Evolutionary conservation across 768 basidiomycete species (phyloP), one percentile per base, ranked within the genome.

Genomic region (Phanerochaete sordida): DNA sequence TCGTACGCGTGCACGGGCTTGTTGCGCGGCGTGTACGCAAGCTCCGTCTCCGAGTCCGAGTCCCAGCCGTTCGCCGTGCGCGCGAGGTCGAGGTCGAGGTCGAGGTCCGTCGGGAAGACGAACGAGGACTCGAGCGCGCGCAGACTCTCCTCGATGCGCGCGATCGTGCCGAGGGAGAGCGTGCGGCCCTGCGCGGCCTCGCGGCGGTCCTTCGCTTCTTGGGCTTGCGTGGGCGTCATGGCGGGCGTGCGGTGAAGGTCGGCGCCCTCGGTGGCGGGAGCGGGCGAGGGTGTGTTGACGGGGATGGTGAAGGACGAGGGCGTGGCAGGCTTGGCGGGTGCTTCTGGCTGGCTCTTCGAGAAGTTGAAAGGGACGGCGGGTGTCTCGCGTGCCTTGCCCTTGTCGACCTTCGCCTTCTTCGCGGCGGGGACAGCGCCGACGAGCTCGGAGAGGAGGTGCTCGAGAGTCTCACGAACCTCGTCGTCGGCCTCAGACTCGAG

Each of bases 1-100:
- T 86, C 82, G 71, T 87, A 85, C 62, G 77, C 79, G 57, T 84
- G 84, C 39, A 90, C 73, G 0, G 84, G 79, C 27, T 82, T 79
- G 69, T 90, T 91, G 49, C 69, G 72, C 11, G 81, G 65, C 27
- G 82, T 84, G 75, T 81, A 89, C 3, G 82, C 76, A 11, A 91
- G 79, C 37, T 73, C 73, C 4, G 73, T 67, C 26, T 65, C 48
- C 26, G 66, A 59, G 26, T 53, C 63, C 2, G 57, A 54, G 44
- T 61, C 59, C 31, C 24, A 39, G 23, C 37, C 53, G 35, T 13
- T 9, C 6, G 60, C 31, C 37, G 65, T 37, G 28, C 58, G 21
- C 58, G 35, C 60, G 45, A 70, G 50, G 44, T 54, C 52, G 63
- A 76, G 66, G 57, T 76, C 52, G 63, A 76, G 66, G 57, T 76